Percentiles rank a stretch among this genome's conserved stretches.
These are phyloP conservation scores for Kazachstania bromeliacearum DNA, from an alignment of 805 yeast genomes.

Conservation along the genomic window DNA sequence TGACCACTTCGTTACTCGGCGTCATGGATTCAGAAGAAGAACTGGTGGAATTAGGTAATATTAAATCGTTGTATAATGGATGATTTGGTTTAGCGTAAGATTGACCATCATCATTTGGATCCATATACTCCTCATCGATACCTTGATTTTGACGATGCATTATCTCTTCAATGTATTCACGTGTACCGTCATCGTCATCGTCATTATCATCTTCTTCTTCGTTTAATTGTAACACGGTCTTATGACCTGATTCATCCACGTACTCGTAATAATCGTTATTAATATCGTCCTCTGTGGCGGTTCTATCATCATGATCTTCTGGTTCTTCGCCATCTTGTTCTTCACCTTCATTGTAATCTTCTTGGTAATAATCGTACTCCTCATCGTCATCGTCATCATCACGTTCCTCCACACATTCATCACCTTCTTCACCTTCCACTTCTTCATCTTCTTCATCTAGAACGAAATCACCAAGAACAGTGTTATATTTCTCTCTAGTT, in stretches of 20 bases:
- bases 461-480: conserved; percentile 68
- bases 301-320: conserved; percentile 15
- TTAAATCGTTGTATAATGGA: conserved; percentile 45
- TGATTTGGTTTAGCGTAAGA: conserved; percentile 55
- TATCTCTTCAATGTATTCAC: neutral
- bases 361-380: conserved; percentile 3
- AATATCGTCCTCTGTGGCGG: conserved; percentile 32
- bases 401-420: conserved; percentile 51
- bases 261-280: conserved; percentile 51
- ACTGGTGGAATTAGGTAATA: conserved; percentile 33
- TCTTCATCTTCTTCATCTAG: conserved; percentile 30
- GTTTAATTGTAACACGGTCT: conserved; percentile 46
- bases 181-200: conserved; percentile 57
- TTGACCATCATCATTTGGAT: conserved; percentile 75
- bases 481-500: conserved; percentile 88
- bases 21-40: conserved; percentile 1
- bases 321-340: conserved; percentile 52
- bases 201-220: conserved; percentile 47
- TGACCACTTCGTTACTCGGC: conserved; percentile 13
- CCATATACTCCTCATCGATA: conserved; percentile 65
- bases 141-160: conserved; percentile 35
- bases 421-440: conserved; percentile 11
- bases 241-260: conserved; percentile 69
- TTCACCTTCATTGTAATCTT: conserved; percentile 39
- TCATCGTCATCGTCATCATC: conserved; percentile 57